These are phyloP conservation scores for Telopea speciosissima DNA, from an alignment of 177 flowering plant species.

Conservation along the genomic window DNA sequence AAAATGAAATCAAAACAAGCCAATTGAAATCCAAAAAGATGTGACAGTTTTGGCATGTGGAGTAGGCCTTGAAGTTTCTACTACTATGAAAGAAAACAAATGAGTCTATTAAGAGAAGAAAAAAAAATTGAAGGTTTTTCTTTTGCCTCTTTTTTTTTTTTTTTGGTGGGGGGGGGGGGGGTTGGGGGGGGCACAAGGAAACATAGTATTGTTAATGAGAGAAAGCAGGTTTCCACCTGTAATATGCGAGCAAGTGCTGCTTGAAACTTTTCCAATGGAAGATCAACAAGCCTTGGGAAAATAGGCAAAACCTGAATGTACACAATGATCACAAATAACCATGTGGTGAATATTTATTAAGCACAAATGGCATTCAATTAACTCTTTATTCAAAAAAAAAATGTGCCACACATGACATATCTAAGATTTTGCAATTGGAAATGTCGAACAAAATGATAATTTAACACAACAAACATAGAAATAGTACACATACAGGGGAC, in stretches of 20 bases:
- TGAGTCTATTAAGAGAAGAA: background rate
- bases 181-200: too few species aligned
- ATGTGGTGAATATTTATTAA: background rate
- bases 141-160: too few species aligned
- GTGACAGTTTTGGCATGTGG: background rate
- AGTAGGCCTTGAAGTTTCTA: background rate
- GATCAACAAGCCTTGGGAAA: conserved; percentile 85
- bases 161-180: background rate
- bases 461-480: too few species aligned
- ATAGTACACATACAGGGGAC: too few species aligned
- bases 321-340: background rate
- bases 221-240: conserved; percentile 47
- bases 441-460: too few species aligned
- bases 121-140: background rate
- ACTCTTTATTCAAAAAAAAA: background rate
- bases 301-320: conserved; percentile 80
- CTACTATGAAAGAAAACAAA: background rate
- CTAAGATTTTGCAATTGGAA: background rate
- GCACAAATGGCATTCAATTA: background rate
- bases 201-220: background rate
- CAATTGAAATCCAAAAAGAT: background rate
- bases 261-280: conserved; percentile 92
- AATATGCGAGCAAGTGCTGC: conserved; percentile 83
- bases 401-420: background rate
- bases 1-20: background rate